Conservation (phyloP, 2,329 filamentous ascomycete species). For the Teratosphaeria viscida region DNA sequence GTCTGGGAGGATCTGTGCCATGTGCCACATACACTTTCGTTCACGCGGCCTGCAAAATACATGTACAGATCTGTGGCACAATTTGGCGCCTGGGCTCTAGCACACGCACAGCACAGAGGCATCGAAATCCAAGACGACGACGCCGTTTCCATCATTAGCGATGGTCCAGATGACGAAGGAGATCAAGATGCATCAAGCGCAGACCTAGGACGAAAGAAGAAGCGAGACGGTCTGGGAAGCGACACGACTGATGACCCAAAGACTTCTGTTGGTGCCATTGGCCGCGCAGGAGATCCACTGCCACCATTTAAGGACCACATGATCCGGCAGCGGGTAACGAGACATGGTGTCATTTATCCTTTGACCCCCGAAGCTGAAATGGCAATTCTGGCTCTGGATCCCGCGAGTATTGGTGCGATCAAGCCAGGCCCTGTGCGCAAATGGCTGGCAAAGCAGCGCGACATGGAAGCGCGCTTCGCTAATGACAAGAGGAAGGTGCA, state of each 20-base stretch:
- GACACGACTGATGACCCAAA: constrained; percentile 11
- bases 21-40: constrained; percentile 84
- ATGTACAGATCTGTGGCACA: constrained; percentile 92
- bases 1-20: constrained; percentile 96
- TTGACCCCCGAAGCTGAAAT: constrained; percentile 57
- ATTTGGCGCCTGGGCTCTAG: constrained; percentile 85
- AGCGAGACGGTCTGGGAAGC: not conserved
- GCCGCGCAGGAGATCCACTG: constrained; percentile 76
- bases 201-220: constrained; percentile 8
- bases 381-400: constrained; percentile 53
- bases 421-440: constrained; percentile 70
- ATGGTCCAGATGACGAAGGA: constrained; percentile 26
- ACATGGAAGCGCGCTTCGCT: constrained; percentile 65
- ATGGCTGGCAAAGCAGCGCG: constrained; percentile 65
- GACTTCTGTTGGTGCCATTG: constrained; percentile 42
- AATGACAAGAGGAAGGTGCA: constrained; percentile 61
- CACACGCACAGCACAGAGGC: constrained; percentile 64
- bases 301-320: constrained; percentile 74
- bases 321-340: constrained; percentile 79
- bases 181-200: constrained; percentile 4
- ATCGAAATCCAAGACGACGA: constrained; percentile 79
- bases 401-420: constrained; percentile 61
- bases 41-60: constrained; percentile 88
- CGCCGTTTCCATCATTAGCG: constrained; percentile 63
- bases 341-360: constrained; percentile 62